These are phyloP conservation scores for Raphanus hybrid DNA, from an alignment of 441 rosid genomes.

Conservation along the genomic window DNA sequence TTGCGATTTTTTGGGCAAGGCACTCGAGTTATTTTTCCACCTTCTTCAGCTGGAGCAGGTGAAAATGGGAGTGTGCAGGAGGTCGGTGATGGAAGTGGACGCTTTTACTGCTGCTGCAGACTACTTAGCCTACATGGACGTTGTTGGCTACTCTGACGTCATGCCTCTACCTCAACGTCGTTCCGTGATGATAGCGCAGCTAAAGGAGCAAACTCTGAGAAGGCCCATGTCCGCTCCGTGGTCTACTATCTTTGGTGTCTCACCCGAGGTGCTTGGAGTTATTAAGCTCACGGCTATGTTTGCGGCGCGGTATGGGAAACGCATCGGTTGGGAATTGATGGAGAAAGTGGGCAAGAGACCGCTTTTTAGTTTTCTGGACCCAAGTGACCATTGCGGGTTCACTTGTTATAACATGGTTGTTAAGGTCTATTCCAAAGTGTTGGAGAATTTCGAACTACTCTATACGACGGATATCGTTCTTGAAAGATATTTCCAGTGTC, in stretches of 20 bases:
- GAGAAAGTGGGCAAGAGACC: background rate
- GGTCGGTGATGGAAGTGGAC: background rate
- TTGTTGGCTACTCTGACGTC: background rate
- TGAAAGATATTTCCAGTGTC: background rate
- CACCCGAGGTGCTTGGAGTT: conserved; percentile 1
- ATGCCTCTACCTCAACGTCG: background rate
- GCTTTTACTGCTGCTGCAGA: conserved; percentile 9
- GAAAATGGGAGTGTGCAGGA: background rate
- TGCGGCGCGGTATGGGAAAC: background rate
- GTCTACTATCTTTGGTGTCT: background rate
- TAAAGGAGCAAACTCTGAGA: background rate
- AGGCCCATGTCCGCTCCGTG: background rate
- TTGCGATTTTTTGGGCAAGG: too few relatives aligned
- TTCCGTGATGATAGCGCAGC: conserved; percentile 1
- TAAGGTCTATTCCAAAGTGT: conserved; percentile 18
- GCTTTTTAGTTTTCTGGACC: conserved; percentile 7
- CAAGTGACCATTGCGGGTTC: background rate
- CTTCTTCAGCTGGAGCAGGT: conserved; percentile 1
- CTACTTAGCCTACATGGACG: background rate
- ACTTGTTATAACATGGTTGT: background rate
- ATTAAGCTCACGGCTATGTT: background rate
- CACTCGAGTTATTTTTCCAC: background rate
- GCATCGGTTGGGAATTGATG: conserved; percentile 3
- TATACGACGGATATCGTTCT: background rate
- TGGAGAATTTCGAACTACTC: background rate